Evolutionary conservation across 2,329 filamentous ascomycete species (phyloP), one percentile per base, ranked within the genome.

Genomic region (Sphaerulina populicola): DNA sequence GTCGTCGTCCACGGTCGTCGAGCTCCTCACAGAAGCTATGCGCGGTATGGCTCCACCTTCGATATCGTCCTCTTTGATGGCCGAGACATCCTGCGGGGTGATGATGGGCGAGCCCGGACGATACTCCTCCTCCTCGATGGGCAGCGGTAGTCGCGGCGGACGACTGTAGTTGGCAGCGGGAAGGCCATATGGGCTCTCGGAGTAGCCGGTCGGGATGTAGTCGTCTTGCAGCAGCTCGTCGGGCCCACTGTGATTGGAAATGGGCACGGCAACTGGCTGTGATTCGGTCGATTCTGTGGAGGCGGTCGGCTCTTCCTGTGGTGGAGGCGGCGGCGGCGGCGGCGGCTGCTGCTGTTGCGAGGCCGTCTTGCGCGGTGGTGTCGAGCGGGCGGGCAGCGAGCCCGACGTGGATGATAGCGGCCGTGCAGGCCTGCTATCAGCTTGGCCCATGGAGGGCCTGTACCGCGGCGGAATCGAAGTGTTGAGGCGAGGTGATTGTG

Each of bases 101-200:
- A 91, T 80, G 57, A 95, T 91, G 48, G 91, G 91, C 40, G 90
- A 96, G 23, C 90, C 90, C 1, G 91, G 91, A 1, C 86, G 88
- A 61, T 93, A 84, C 11, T 86, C 79, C 67, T 94, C 89, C 73
- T 96, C 88, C 62, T 94, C 89, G 62, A 97, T 96, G 49, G 91
- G 90, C 53, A 97, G 79, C 52, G 91, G 91, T 63, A 97, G 75
- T 54, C 91, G 85, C 45, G 91, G 91, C 41, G 91, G 91, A n/a
- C 85, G 78, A 52, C 77, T 70, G 71, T 73, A 74, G 69, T 77
- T 67, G 61, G 68, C 64, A 18, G 61, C 66, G 55, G 58, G 68
- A 54, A 60, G 66, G 57, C 55, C 68, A 56, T 71, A 72, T n/a
- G 60, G 52, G 21, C 64, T 59, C 15, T 57, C 61, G 21, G 55